Evolutionary conservation across 306 rosid genomes (phyloP), one percentile per base, ranked within the genome.

Genomic region (Medicago arabica): DNA sequence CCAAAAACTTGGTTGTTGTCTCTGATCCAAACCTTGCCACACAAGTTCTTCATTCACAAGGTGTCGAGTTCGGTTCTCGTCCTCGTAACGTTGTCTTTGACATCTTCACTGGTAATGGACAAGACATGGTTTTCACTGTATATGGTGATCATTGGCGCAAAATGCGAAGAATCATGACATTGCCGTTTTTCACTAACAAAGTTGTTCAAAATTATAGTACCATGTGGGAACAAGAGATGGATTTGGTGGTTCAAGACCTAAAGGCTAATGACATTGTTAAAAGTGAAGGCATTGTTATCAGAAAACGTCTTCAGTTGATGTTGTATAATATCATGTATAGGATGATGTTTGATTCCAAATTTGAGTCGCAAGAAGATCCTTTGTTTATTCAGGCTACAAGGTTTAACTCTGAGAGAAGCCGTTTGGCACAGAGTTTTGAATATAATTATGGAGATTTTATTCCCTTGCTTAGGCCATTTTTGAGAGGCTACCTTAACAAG

Each of bases 191-290:
- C 87, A 93, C 98, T 3, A 93, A 90, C 85, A 93, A 89, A 80
- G 98, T 90, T 28, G 95, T 93, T 39, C 87, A 90, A 3, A 80
- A 81, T 1, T 85, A 89, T 36, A 89, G 98, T 78, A 67, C 55
- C 36, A 90, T 85, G 94, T 92, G 98, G 98, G 94, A 89, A 77
- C 79, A 89, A 43, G 98, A 92, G 75, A 90, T 93, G 92, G 91
- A 87, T 23, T 54, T 71, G 79, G 98, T 93, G 0, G 92, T 89
- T n/a, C 60, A 66, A 1, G 98, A 90, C 51, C 86, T 93, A 9
- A 79, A 25, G 0, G 75, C 25, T 0, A 79, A 87, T 2, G 86
- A 83, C 17, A 41, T 3, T 15, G 91, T 82, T 65, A 81, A 63
- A 58, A 86, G 66, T 1, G 69, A 73, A 74, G 96, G 98, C 50